Conservation (phyloP, 2,329 filamentous ascomycete genomes). For the Gaeumannomyces tritici region DNA sequence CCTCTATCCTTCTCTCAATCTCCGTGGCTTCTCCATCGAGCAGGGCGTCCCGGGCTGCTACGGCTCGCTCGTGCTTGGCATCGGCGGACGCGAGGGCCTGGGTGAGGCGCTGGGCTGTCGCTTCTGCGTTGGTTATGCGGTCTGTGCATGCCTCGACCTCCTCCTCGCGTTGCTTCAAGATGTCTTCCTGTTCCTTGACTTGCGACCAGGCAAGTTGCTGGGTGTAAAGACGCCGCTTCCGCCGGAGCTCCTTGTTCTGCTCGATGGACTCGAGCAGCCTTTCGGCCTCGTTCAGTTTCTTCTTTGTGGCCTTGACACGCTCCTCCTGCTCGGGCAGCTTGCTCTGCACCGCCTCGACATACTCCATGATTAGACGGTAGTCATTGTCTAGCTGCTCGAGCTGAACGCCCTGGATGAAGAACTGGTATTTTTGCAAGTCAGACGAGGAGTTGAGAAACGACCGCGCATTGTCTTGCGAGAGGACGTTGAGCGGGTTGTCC, state of each 20-base stretch:
- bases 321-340: constrained; percentile 52
- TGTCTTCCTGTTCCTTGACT: constrained; percentile 64
- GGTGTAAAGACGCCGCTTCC: constrained; percentile 47
- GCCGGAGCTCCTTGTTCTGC: constrained; percentile 55
- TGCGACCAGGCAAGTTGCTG: constrained; percentile 79
- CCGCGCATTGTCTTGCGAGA: constrained; percentile 90
- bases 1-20: constrained; percentile 37
- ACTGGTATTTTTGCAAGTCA: constrained; percentile 83
- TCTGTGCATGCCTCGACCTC: constrained; percentile 26
- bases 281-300: constrained; percentile 49
- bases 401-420: constrained; percentile 91
- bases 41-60: constrained; percentile 23
- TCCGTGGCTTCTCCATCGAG: constrained; percentile 35
- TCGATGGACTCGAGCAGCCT: constrained; percentile 55
- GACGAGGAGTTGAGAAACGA: constrained; percentile 85
- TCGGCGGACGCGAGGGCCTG: constrained; percentile 1
- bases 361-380: constrained; percentile 75
- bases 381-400: constrained; percentile 87
- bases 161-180: constrained; percentile 26
- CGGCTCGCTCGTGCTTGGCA: background rate
- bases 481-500: constrained; percentile 90
- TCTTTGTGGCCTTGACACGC: constrained; percentile 53
- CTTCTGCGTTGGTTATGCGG: constrained; percentile 31
- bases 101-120: background rate
- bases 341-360: constrained; percentile 59